These are phyloP conservation scores for Aspergillus latus DNA, from an alignment of 2,329 filamentous ascomycete genomes.

Conservation along the genomic window DNA sequence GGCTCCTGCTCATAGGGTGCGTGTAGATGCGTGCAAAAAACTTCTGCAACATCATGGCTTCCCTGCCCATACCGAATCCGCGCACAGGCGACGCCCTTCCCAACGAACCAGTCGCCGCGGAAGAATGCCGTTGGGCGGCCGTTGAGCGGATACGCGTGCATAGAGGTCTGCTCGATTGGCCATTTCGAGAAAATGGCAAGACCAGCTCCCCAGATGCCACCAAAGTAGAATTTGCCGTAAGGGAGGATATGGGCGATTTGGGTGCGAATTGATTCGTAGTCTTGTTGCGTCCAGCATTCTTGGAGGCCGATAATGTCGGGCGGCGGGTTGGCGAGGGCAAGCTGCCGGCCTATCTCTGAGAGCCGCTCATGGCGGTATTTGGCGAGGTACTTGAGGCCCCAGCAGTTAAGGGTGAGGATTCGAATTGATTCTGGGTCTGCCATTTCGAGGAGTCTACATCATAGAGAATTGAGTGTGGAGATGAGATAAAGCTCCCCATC, in stretches of 20 bases:
- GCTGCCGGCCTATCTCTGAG: slow-evolving; percentile 75
- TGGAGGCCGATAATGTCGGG: slow-evolving; percentile 91
- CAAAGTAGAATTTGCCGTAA: slow-evolving; percentile 89
- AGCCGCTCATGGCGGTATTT: slow-evolving; percentile 75
- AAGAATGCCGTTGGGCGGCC: slow-evolving; percentile 92
- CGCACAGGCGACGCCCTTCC: slow-evolving; percentile 87
- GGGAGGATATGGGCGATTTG: slow-evolving; percentile 74
- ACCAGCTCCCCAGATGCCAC: slow-evolving; percentile 84
- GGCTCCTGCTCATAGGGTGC: slow-evolving; percentile 80
- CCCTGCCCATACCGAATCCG: slow-evolving; percentile 68
- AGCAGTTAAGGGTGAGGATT: slow-evolving; percentile 90
- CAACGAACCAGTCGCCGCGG: slow-evolving; percentile 93
- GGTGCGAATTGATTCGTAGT: slow-evolving; percentile 75
- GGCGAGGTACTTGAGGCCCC: slow-evolving; percentile 88
- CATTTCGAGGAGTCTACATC: slow-evolving; percentile 4
- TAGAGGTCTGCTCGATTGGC: slow-evolving; percentile 86
- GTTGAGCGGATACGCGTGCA: slow-evolving; percentile 86
- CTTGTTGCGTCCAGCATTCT: slow-evolving; percentile 87
- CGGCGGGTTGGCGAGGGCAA: slow-evolving; percentile 65
- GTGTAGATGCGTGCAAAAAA: slow-evolving; percentile 92
- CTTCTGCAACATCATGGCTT: slow-evolving; percentile 69
- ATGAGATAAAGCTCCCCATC: background rate
- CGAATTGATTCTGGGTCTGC: slow-evolving; percentile 59
- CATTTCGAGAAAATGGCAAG: slow-evolving; percentile 86
- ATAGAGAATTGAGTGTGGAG: background rate